Base-by-base conservation (phyloP, 495 filamentous ascomycete species). In the Cercophora samala region DNA sequence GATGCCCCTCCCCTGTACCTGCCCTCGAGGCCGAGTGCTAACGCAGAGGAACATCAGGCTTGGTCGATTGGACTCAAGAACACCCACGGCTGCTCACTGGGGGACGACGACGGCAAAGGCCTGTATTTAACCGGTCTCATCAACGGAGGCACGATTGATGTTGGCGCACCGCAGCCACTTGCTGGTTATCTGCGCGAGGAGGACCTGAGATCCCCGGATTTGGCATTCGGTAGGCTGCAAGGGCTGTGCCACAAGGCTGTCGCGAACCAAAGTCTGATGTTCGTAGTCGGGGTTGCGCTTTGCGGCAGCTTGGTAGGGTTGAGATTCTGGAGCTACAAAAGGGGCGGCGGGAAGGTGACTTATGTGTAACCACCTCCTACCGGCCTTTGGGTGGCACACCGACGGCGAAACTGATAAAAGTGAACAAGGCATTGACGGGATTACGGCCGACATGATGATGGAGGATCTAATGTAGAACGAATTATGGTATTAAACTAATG, bases 41-140 rank as follows among this genome's bases (percentile, higher is more conserved):
- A 59, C 22, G 56, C 11, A 4, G 21, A 24, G 19, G 19, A 8
- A 56, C 11, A 51, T 51, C 62, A 86, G 84, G 77, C 81, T 42
- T 78, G 80, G 72, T 82, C 83, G 3, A 59, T 82, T 63, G 75
- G 79, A 5, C 74, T 85, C 19, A 72, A 76, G 11, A 60, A 72
- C 13, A 67, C 76, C 1, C 70, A 69, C 62, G 83, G 82, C 76
- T 74, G 66, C 18, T 62, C 42, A 29, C 8, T 29, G 26, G 26
- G 26, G 53, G 29, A 53, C 9, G 62, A 64, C 18, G 56, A 76
- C 42, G n/a, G n/a, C 9, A 21, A 4, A 21, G 1, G 1, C 1
- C 73, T 75, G 22, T 67, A 63, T 25, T 0, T 60, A 3, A 81
- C 79, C 69, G 64, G 60, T 17, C 67, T 82, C 4, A 63, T 82